Evolutionary conservation across 1,139 yeast genomes (phyloP), one percentile per base, ranked within the genome.

Genomic region (Zhuliangozyma parablackwelliae): DNA sequence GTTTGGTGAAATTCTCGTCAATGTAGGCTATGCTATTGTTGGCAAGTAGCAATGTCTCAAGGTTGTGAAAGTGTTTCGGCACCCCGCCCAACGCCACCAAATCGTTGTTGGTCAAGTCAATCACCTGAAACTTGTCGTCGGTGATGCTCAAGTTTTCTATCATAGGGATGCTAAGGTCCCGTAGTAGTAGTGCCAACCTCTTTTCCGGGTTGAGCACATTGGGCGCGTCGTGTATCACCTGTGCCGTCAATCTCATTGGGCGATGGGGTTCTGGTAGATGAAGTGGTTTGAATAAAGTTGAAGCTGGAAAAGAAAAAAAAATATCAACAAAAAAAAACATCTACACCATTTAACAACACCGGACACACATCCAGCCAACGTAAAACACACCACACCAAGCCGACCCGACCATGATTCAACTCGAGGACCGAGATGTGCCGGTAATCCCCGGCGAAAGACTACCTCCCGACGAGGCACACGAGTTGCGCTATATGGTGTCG

Each of bases 381-480:
- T 26, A 26, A 8, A 7, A 8, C 3, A 8, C 8, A 10, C 28
- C 8, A 8, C 3, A 26, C 11, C 28, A 8, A 8, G 12, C 12
- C 12, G 10, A 26, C 2, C 28, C 7, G 6, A 21, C 21, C 10
- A 66, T 65, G 71, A 57, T 67, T 32, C 63, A 62, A 36, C 56
- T 69, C 36, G 66, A 66, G 46, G 80, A 78, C 32, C 69, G 90
- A 54, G 78, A 77, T 31, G 79, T 86, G 47, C 96, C 96, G 10
- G 79, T 72, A 36, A 84, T 90, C 32, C 97, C 97, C 2, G 97
- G 97, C 16, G 75, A 75, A 10, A 66, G 72, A 42, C 84, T 88
- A 46, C 84, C 90, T 5, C 82, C 80, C 1, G 78, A 77, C 34
- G 85, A 85, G 23, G 78, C 86, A 0, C 74, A 73, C 30, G 89